These are phyloP conservation scores for Erythrophleum fordii DNA, from an alignment of 306 rosid species.

Conservation along the genomic window DNA sequence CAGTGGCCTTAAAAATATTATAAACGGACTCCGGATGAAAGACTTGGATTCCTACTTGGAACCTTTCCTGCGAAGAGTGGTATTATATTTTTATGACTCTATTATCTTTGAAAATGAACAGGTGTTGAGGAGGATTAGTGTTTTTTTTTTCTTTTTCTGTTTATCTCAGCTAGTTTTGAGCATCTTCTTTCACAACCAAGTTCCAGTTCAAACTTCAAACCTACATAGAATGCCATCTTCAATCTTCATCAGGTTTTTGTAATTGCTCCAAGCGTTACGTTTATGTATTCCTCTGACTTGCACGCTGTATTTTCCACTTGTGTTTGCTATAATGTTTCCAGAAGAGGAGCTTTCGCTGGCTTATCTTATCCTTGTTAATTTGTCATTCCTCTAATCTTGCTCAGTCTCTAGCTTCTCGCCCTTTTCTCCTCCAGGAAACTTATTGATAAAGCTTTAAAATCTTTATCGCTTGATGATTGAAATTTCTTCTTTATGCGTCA, in stretches of 20 bases:
- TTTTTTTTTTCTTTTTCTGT: background rate
- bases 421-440: background rate
- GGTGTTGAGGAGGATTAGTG: slow-evolving; percentile 2
- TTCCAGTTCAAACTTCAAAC: background rate
- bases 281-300: slow-evolving; percentile 12
- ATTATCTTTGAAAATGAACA: background rate
- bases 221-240: background rate
- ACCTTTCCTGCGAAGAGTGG: slow-evolving; percentile 51
- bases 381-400: slow-evolving; percentile 1
- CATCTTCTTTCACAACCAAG: slow-evolving; percentile 30
- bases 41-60: slow-evolving; percentile 37
- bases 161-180: slow-evolving; percentile 21
- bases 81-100: slow-evolving; percentile 30
- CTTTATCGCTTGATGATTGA: background rate
- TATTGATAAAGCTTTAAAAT: background rate
- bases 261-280: background rate
- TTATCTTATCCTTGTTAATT: background rate
- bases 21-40: background rate
- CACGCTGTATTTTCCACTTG: background rate
- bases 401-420: background rate
- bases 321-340: background rate
- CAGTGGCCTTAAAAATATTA: slow-evolving; percentile 49
- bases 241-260: slow-evolving; percentile 33
- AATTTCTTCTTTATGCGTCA: background rate
- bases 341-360: background rate